Conservation (phyloP, 768 basidiomycete genomes). For the Pleurotus tuber-regium region DNA sequence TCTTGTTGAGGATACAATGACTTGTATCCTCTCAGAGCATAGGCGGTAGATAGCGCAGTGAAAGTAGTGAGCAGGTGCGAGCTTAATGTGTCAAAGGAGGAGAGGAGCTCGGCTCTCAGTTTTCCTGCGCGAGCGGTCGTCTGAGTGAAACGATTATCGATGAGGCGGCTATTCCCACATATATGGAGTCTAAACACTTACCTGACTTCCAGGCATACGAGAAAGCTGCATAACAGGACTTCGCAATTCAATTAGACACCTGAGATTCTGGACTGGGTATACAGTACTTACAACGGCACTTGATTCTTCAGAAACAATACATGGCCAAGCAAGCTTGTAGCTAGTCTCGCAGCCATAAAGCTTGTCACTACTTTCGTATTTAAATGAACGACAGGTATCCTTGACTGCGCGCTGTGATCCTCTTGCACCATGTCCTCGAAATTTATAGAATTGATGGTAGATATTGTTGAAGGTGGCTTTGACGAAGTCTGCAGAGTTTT, state of each 20-base stretch:
- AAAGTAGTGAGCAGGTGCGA: slow-evolving; percentile 79
- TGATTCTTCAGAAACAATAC: slow-evolving; percentile 78
- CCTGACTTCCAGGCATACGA: slow-evolving; percentile 48
- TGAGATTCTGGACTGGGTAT: background rate
- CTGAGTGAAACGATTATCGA: slow-evolving; percentile 20
- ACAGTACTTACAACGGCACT: slow-evolving; percentile 66
- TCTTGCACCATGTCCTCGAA: background rate
- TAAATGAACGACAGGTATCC: slow-evolving; percentile 38
- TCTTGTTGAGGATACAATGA: slow-evolving; percentile 4
- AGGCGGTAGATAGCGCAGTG: slow-evolving; percentile 63
- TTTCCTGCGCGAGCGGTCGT: slow-evolving; percentile 49
- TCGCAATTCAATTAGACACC: background rate
- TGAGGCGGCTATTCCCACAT: too few species aligned
- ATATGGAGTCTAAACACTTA: slow-evolving; percentile 24
- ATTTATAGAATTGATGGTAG: too few species aligned
- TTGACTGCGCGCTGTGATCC: slow-evolving; percentile 11
- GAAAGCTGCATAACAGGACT: slow-evolving; percentile 69
- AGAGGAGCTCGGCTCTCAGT: slow-evolving; percentile 58
- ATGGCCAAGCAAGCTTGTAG: slow-evolving; percentile 62
- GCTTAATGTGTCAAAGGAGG: slow-evolving; percentile 65
- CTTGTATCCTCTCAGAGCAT: background rate
- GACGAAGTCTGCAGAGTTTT: background rate
- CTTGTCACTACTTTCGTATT: slow-evolving; percentile 53
- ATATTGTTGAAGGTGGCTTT: too few species aligned
- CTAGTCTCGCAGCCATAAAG: slow-evolving; percentile 60